phyloP scores from a whole-genome alignment of 441 rosid genomes.

The Lepidium campestre region DNA sequence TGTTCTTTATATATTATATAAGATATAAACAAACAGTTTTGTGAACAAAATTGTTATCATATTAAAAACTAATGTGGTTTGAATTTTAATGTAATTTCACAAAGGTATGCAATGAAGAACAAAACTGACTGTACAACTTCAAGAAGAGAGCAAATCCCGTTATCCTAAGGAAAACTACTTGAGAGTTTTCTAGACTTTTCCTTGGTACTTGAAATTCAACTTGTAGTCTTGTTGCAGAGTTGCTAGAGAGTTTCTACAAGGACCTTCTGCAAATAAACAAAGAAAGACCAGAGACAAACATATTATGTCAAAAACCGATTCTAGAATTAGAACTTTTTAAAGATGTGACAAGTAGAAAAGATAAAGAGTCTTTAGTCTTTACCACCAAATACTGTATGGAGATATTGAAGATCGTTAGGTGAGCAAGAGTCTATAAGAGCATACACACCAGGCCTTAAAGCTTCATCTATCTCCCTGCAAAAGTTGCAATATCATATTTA shows the following conservation, averaged over 20 bases:
- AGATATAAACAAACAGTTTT: not conserved
- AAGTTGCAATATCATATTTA: constrained; percentile 7
- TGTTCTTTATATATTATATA: no score
- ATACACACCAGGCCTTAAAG: constrained; percentile 79
- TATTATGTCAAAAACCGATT: not conserved
- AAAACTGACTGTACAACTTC: constrained; percentile 12
- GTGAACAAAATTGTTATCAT: not conserved
- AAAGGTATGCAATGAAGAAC: not conserved
- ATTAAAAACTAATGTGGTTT: not conserved
- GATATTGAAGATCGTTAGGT: constrained; percentile 70
- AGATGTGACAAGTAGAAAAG: not conserved
- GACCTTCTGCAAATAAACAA: constrained; percentile 66
- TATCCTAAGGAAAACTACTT: not conserved
- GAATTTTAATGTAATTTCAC: not conserved
- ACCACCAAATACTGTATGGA: constrained; percentile 87
- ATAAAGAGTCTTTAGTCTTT: not conserved
- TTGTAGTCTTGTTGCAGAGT: constrained; percentile 75
- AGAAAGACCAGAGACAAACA: constrained; percentile 14
- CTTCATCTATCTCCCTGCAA: constrained; percentile 84
- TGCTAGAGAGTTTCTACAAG: constrained; percentile 77
- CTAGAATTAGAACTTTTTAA: not conserved
- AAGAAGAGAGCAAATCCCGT: not conserved
- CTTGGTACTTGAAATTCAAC: constrained; percentile 69
- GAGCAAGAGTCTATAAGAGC: constrained; percentile 88
- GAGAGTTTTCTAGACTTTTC: constrained; percentile 51